These are phyloP conservation scores for Pseudogymnoascus sp. DNA, from an alignment of 2,329 filamentous ascomycete species.

Conservation along the genomic window DNA sequence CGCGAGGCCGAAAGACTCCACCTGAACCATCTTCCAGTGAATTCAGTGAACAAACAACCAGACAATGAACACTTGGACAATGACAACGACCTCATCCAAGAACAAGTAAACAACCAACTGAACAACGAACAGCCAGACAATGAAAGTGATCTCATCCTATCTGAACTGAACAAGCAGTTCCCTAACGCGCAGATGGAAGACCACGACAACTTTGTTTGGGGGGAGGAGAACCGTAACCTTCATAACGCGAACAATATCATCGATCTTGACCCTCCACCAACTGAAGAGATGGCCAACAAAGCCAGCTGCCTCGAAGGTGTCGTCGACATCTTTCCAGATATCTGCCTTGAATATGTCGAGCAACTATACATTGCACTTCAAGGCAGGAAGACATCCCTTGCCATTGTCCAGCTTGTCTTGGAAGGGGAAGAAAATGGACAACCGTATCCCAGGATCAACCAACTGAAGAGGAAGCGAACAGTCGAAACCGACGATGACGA, in stretches of 20 bases:
- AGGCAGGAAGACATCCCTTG: constrained; percentile 15
- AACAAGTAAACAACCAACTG: background rate
- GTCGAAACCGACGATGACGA: constrained; percentile 30
- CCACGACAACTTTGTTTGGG: constrained; percentile 11
- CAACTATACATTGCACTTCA: constrained; percentile 25
- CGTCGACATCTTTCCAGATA: constrained; percentile 37
- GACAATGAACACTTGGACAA: background rate
- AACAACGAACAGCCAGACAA: background rate
- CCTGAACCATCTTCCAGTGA: background rate
- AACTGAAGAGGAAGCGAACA: constrained; percentile 30
- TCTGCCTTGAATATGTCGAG: constrained; percentile 33
- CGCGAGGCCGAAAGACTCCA: background rate
- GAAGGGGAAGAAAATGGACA: constrained; percentile 32
- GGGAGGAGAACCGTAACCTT: background rate
- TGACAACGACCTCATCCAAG: background rate
- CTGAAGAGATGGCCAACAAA: constrained; percentile 11
- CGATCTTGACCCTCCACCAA: constrained; percentile 5
- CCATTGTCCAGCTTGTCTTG: constrained; percentile 28
- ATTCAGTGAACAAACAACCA: background rate
- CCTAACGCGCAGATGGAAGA: constrained; percentile 8
- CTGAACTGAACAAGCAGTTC: background rate
- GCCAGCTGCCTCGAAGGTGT: constrained; percentile 30
- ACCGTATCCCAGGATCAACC: constrained; percentile 36
- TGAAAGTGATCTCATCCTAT: background rate
- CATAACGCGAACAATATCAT: constrained; percentile 9